These are phyloP conservation scores for Solanum pennellii DNA, from an alignment of 257 asterid species.

Conservation along the genomic window DNA sequence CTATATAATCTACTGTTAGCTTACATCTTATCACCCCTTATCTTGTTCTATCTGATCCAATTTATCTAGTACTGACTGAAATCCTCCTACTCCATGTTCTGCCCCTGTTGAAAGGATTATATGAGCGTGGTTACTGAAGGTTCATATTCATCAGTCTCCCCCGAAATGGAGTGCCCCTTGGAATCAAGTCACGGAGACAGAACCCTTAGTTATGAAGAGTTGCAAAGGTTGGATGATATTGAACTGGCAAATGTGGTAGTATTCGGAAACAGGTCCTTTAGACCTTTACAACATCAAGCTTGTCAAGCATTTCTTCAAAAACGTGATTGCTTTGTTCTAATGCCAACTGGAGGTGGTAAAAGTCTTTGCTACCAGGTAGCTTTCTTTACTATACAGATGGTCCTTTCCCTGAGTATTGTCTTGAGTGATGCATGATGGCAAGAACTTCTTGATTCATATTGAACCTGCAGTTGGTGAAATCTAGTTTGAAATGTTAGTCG, in stretches of 20 bases:
- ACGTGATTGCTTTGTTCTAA: conserved; percentile 80
- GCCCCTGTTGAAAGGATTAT: conserved; percentile 27
- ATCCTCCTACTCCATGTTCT: neutral
- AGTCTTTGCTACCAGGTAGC: conserved; percentile 97
- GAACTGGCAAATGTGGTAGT: conserved; percentile 91
- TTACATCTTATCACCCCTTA: neutral
- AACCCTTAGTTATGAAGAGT: conserved; percentile 56
- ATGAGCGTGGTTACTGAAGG: conserved; percentile 26
- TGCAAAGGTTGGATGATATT: conserved; percentile 62
- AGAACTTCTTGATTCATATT: neutral
- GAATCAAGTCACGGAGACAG: conserved; percentile 12
- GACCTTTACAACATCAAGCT: conserved; percentile 79
- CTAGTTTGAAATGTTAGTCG: neutral
- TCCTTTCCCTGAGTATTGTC: neutral
- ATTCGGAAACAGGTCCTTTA: conserved; percentile 70
- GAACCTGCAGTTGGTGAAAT: neutral
- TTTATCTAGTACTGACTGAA: neutral
- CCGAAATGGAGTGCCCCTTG: conserved; percentile 11
- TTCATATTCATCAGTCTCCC: conserved; percentile 36
- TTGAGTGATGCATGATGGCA: neutral
- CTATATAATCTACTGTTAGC: neutral
- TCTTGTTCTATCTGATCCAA: neutral
- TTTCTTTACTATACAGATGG: conserved; percentile 1
- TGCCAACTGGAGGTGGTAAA: conserved; percentile 99
- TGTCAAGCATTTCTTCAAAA: conserved; percentile 58